These are phyloP conservation scores for Mycena belliarum DNA, from an alignment of 768 basidiomycete genomes.

Conservation along the genomic window DNA sequence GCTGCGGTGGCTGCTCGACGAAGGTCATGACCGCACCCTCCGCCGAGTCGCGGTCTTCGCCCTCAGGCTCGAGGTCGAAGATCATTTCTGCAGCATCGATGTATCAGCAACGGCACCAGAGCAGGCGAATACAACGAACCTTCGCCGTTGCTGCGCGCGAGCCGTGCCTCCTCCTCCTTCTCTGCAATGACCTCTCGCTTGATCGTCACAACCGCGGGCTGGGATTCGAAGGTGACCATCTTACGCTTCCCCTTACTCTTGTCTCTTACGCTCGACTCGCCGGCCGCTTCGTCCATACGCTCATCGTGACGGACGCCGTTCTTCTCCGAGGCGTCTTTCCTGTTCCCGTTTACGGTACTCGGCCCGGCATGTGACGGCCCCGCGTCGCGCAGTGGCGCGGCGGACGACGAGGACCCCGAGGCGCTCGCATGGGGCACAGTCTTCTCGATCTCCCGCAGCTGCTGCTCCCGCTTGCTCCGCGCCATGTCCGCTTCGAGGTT, in stretches of 20 bases:
- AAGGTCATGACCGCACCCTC: constrained; percentile 39
- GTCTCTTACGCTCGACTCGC: constrained; percentile 26
- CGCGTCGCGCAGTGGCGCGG: not conserved
- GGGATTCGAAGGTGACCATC: constrained; percentile 68
- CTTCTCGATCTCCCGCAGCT: constrained; percentile 25
- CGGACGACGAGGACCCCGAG: not conserved
- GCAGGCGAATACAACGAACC: constrained; percentile 40
- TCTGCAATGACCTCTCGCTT: constrained; percentile 37
- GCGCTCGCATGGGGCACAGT: not conserved
- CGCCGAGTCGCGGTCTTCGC: constrained; percentile 30
- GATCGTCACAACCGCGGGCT: constrained; percentile 55
- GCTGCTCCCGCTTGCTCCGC: constrained; percentile 25
- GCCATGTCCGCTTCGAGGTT: constrained; percentile 46
- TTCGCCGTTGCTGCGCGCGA: constrained; percentile 37
- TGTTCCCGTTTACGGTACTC: constrained; percentile 15
- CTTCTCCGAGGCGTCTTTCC: not conserved
- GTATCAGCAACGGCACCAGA: not conserved
- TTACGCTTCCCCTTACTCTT: constrained; percentile 67
- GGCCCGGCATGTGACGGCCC: constrained; percentile 13
- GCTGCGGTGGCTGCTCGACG: constrained; percentile 40
- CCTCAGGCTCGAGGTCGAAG: constrained; percentile 70
- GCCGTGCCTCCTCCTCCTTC: constrained; percentile 32
- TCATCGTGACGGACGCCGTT: constrained; percentile 7
- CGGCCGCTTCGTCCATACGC: constrained; percentile 24
- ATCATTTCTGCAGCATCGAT: constrained; percentile 55